Conservation (phyloP, 805 yeast species). For the Wickerhamiella slavikovae region DNA sequence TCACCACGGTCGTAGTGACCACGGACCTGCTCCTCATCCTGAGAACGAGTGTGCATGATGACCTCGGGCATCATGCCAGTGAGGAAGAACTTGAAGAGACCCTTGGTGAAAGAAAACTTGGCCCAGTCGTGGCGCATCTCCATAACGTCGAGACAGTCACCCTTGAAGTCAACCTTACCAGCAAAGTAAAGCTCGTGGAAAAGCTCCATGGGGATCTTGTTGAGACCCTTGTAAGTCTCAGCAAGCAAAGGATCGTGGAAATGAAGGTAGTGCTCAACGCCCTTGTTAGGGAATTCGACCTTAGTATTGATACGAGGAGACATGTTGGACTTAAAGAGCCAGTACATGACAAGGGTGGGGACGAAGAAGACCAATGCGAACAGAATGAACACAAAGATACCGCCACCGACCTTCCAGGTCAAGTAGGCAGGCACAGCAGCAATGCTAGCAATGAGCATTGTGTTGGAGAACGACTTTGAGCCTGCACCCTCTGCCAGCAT, state of each 20-base stretch:
- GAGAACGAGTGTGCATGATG: constrained; percentile 75
- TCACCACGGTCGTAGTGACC: constrained; percentile 94
- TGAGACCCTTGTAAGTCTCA: constrained; percentile 45
- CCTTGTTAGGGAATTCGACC: constrained; percentile 52
- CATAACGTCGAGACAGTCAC: constrained; percentile 64
- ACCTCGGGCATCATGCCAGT: constrained; percentile 87
- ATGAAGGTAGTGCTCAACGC: constrained; percentile 60
- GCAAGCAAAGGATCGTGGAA: constrained; percentile 57
- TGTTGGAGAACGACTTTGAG: constrained; percentile 51
- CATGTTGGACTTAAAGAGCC: constrained; percentile 59
- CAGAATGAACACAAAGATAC: constrained; percentile 45
- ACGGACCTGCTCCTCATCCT: constrained; percentile 91
- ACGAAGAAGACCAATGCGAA: constrained; percentile 32
- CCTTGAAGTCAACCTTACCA: constrained; percentile 68
- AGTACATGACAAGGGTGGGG: constrained; percentile 63
- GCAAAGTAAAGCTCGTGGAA: constrained; percentile 77
- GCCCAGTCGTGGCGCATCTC: constrained; percentile 91
- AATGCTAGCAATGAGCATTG: constrained; percentile 27
- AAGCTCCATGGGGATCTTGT: constrained; percentile 79
- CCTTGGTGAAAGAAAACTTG: constrained; percentile 51
- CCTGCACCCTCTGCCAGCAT: constrained; percentile 88
- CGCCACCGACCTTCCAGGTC: constrained; percentile 43
- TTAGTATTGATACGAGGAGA: constrained; percentile 70
- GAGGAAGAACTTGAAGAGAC: constrained; percentile 60
- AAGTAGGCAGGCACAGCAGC: constrained; percentile 40